Conservation (phyloP, 768 basidiomycete genomes). For the Trametes elegans region DNA sequence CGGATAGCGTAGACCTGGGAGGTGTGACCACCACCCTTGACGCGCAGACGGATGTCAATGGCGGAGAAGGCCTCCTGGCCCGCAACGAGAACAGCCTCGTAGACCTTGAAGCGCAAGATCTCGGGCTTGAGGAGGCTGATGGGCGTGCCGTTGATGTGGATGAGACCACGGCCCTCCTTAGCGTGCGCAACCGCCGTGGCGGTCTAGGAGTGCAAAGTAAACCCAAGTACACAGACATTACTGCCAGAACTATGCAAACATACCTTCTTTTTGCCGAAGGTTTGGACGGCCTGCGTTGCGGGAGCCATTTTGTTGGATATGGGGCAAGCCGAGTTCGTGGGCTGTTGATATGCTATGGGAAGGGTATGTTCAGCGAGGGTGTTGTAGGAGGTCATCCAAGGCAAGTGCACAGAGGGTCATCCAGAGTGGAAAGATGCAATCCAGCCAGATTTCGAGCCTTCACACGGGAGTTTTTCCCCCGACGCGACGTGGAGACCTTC, state of each 20-base stretch:
- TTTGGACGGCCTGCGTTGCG: conserved; percentile 88
- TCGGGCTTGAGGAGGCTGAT: conserved; percentile 94
- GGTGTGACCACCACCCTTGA: conserved; percentile 99
- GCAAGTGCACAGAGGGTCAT: conserved; percentile 36
- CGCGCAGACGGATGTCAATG: conserved; percentile 95
- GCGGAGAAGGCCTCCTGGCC: conserved; percentile 84
- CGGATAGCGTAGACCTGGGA: conserved; percentile 99
- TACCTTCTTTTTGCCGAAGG: conserved; percentile 99
- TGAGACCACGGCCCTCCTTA: conserved; percentile 92
- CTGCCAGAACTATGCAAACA: conserved; percentile 24
- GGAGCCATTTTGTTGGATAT: conserved; percentile 61
- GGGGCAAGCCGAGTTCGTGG: conserved; percentile 22
- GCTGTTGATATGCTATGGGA: conserved; percentile 21
- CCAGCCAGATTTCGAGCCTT: conserved; percentile 32
- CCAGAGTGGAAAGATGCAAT: conserved; percentile 34
- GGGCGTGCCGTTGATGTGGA: conserved; percentile 96
- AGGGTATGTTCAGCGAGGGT: conserved; percentile 9
- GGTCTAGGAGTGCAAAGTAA: conserved; percentile 54
- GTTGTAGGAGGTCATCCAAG: conserved; percentile 3
- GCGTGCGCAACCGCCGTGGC: conserved; percentile 98
- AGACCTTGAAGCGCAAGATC: conserved; percentile 96
- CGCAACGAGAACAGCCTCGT: conserved; percentile 93
- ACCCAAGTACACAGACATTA: neutral
- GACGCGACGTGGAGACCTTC: neutral
- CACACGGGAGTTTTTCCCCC: conserved; percentile 6